These are phyloP conservation scores for Aureobasidium sp. DNA, from an alignment of 2,329 filamentous ascomycete species.

Conservation along the genomic window DNA sequence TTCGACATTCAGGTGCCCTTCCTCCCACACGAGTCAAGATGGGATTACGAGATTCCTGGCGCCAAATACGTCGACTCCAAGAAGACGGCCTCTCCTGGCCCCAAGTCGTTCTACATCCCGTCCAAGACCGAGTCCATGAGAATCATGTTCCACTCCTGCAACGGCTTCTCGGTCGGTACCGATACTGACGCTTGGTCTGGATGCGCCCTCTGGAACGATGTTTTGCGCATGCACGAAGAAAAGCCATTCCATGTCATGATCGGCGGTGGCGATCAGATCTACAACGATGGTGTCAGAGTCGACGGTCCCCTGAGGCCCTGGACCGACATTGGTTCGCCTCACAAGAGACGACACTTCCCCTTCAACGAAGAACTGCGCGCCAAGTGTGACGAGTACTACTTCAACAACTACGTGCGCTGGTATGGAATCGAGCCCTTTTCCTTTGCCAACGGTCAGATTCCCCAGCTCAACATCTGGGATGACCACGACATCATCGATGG, in stretches of 20 bases:
- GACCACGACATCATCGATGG: slow-evolving; percentile 59
- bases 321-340: slow-evolving; percentile 52
- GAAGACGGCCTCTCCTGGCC: slow-evolving; percentile 17
- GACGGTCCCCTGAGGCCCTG: slow-evolving; percentile 64
- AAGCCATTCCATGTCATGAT: slow-evolving; percentile 63
- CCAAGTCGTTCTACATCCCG: slow-evolving; percentile 49
- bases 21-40: slow-evolving; percentile 63
- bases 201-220: slow-evolving; percentile 53
- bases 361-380: slow-evolving; percentile 57
- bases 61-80: slow-evolving; percentile 50
- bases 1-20: slow-evolving; percentile 54
- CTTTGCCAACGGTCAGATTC: slow-evolving; percentile 51
- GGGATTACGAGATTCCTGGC: slow-evolving; percentile 66
- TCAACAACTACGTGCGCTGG: slow-evolving; percentile 52
- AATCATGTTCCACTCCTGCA: slow-evolving; percentile 62
- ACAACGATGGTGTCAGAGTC: slow-evolving; percentile 72
- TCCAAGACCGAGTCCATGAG: slow-evolving; percentile 56
- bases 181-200: slow-evolving; percentile 55
- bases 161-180: slow-evolving; percentile 58
- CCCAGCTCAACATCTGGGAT: slow-evolving; percentile 59
- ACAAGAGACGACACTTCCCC: slow-evolving; percentile 49
- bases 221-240: slow-evolving; percentile 49
- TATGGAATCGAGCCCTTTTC: slow-evolving; percentile 61
- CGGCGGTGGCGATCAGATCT: slow-evolving; percentile 83
- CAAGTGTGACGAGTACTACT: slow-evolving; percentile 54